These are phyloP conservation scores for Magnusiomyces suaveolens DNA, from an alignment of 1,139 yeast genomes.

Conservation along the genomic window DNA sequence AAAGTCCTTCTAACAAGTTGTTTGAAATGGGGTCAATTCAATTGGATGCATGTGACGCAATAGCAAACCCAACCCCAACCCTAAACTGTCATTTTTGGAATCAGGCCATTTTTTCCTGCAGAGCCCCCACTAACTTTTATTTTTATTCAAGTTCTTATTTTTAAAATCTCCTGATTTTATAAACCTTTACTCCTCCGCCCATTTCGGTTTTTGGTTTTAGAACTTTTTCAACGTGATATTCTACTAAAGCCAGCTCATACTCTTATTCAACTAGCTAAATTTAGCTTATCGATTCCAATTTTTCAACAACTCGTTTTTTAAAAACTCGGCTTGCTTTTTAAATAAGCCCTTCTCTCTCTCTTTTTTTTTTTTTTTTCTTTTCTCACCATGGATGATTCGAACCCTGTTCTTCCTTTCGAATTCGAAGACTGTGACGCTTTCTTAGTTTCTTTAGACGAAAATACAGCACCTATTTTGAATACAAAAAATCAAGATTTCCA, in stretches of 20 bases:
- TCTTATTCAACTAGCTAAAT: neutral
- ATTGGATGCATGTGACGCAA: too few relatives aligned
- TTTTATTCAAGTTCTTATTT: too few relatives aligned
- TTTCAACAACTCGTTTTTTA: neutral
- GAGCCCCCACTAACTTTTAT: too few relatives aligned
- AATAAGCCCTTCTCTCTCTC: too few relatives aligned
- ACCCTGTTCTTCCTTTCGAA: conserved; percentile 17
- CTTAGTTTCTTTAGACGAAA: conserved; percentile 19
- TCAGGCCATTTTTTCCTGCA: neutral
- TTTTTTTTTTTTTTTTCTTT: neutral
- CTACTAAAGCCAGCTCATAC: neutral
- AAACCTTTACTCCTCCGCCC: neutral
- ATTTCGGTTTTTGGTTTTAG: too few relatives aligned
- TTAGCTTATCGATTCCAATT: neutral
- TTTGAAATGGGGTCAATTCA: too few relatives aligned
- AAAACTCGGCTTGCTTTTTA: neutral
- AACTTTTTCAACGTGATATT: neutral
- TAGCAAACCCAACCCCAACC: too few relatives aligned
- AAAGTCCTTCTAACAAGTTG: too few relatives aligned
- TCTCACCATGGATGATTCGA: conserved; percentile 15
- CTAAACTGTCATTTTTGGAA: neutral
- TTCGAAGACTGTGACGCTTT: conserved; percentile 23
- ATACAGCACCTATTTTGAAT: conserved; percentile 1
- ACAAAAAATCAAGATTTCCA: neutral
- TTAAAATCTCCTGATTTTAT: neutral